Evolutionary conservation across 306 rosid genomes (phyloP).

Genomic region (Herpetospermum pedunculosum): DNA sequence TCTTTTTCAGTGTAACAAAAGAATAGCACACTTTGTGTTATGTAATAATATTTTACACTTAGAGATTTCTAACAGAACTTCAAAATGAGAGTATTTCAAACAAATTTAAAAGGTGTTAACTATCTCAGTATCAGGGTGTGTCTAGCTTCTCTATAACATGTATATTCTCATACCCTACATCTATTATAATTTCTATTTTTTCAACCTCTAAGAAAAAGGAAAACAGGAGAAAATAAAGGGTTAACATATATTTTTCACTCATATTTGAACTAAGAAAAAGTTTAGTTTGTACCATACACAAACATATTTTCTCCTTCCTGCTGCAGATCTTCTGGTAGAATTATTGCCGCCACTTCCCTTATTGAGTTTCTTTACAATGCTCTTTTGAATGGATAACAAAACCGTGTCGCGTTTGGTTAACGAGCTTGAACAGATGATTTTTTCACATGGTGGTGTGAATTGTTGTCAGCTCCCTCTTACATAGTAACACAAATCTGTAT

Average conservation of each 20-base stretch:
- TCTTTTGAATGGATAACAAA: neutral
- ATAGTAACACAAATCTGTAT: neutral
- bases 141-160: neutral
- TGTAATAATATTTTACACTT: conserved; percentile 8
- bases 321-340: conserved; percentile 6
- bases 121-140: conserved; percentile 1
- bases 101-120: neutral
- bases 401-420: neutral
- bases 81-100: neutral
- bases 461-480: neutral
- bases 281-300: conserved; percentile 8
- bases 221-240: neutral
- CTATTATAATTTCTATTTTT: neutral
- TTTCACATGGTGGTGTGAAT: neutral
- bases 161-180: neutral
- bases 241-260: conserved; percentile 5
- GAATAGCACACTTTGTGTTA: neutral
- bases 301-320: conserved; percentile 3
- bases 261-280: conserved; percentile 5
- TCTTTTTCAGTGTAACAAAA: neutral
- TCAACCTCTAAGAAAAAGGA: neutral
- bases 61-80: neutral
- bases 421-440: neutral
- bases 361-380: neutral
- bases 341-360: neutral